Evolutionary conservation across 179 eudicot genomes (phyloP).

Genomic region (Beta lomatogona): DNA sequence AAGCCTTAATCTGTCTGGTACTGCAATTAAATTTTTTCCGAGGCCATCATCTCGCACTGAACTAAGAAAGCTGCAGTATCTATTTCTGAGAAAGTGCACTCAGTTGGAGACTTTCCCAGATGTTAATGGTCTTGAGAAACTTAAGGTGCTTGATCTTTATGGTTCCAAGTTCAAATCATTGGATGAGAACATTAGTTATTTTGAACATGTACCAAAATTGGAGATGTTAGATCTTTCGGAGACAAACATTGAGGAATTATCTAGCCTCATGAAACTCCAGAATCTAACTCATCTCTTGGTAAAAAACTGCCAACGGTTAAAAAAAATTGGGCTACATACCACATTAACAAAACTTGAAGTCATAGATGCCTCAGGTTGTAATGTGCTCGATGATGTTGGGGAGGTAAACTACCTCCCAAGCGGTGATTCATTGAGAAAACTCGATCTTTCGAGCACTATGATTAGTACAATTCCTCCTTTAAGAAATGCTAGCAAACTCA

Average conservation of each 20-base stretch:
- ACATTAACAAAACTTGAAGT: neutral
- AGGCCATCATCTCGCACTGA: neutral
- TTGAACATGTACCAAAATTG: neutral
- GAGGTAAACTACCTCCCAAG: neutral
- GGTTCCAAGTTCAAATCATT: neutral
- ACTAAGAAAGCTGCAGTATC: neutral
- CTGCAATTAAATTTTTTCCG: neutral
- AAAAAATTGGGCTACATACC: neutral
- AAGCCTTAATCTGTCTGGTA: slow-evolving; percentile 5
- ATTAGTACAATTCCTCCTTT: neutral
- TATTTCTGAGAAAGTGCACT: slow-evolving; percentile 2
- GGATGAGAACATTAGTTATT: neutral
- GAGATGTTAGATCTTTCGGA: slow-evolving; percentile 11
- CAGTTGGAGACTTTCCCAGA: slow-evolving; percentile 7
- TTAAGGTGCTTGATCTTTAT: slow-evolving; percentile 11
- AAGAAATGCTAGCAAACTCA: neutral
- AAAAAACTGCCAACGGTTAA: neutral
- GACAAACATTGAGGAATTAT: neutral
- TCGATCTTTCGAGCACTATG: slow-evolving; percentile 11
- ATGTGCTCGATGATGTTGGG: neutral
- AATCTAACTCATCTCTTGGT: neutral
- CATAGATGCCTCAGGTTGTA: neutral
- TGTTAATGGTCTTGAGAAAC: neutral
- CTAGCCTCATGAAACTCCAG: neutral
- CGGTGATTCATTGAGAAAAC: slow-evolving; percentile 8